Evolutionary conservation across 805 yeast genomes (phyloP).

Genomic region (Metschnikowia matae): DNA sequence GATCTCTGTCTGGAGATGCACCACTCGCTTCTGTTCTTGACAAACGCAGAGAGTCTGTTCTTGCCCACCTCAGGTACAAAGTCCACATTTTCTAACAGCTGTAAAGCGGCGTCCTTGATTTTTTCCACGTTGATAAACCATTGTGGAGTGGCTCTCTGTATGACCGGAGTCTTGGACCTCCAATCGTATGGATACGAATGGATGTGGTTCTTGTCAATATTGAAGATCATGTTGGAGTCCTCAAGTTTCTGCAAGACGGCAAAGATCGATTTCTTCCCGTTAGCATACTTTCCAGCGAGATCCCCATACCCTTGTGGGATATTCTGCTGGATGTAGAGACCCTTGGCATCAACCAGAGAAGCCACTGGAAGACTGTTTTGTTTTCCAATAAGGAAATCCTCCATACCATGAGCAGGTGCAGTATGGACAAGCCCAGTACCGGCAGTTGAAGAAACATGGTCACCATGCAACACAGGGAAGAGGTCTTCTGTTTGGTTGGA

Average conservation of each 20-base stretch:
- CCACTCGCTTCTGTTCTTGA: constrained; percentile 85
- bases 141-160: constrained; percentile 92
- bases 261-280: constrained; percentile 27
- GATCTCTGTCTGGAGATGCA: constrained; percentile 93
- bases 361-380: constrained; percentile 51
- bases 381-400: constrained; percentile 75
- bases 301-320: constrained; percentile 43
- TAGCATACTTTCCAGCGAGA: constrained; percentile 14
- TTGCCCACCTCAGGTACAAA: constrained; percentile 74
- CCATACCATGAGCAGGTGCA: constrained; percentile 97
- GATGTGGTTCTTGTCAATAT: constrained; percentile 46
- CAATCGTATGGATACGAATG: constrained; percentile 97
- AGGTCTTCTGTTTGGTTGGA: constrained; percentile 28
- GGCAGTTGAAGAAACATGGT: constrained; percentile 71
- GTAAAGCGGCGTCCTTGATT: constrained; percentile 60
- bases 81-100: constrained; percentile 56
- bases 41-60: constrained; percentile 67
- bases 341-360: constrained; percentile 78
- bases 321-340: constrained; percentile 53
- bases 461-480: constrained; percentile 70
- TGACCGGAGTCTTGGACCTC: constrained; percentile 94
- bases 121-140: constrained; percentile 88
- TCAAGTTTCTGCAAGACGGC: constrained; percentile 33
- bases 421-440: constrained; percentile 97
- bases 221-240: constrained; percentile 42